Evolutionary conservation across 1,284 basidiomycete genomes (phyloP), one percentile per base, ranked within the genome.

Genomic region (Tilletiopsis washingtonensis): DNA sequence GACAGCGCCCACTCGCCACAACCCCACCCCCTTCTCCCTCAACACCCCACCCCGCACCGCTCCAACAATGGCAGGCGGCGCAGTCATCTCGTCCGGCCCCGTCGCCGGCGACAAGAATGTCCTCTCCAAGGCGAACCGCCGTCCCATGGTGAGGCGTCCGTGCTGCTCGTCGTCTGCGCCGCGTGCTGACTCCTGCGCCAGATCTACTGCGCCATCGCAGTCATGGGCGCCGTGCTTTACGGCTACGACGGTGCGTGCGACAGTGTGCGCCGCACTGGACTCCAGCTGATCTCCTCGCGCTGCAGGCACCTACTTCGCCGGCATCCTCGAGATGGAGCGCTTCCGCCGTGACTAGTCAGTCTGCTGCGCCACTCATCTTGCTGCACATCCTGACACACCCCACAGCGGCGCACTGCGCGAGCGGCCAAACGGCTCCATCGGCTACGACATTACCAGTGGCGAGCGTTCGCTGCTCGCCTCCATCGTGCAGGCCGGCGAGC

Each of bases 401-500:
- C n/a, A n/a, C n/a, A n/a, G n/a, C n/a, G n/a, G n/a, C n/a, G n/a
- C n/a, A n/a, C n/a, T n/a, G n/a, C n/a, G n/a, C n/a, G n/a, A n/a
- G n/a, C n/a, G n/a, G n/a, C n/a, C n/a, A n/a, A n/a, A n/a, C n/a
- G n/a, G n/a, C n/a, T n/a, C n/a, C n/a, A n/a, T n/a, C n/a, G n/a
- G n/a, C 7, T 61, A 59, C 47, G 41, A 55, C 24, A 52, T 74
- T 36, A 56, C 60, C 2, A 62, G 69, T n/a, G 46, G 45, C 23
- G 56, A 73, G 37, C 55, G 63, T 39, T 64, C 67, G 4, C 56
- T 71, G 26, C 54, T 60, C 47, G 72, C 76, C 6, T 75, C 73
- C 11, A 76, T 76, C 54, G 74, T 77, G 5, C 76, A 77, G 50
- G 76, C 75, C 19, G 76, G 76, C 54, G 76, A 77, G 50, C 63